Evolutionary conservation across 352 stramenopile genomes (phyloP).

Genomic region (Globisporangium spiculum): DNA sequence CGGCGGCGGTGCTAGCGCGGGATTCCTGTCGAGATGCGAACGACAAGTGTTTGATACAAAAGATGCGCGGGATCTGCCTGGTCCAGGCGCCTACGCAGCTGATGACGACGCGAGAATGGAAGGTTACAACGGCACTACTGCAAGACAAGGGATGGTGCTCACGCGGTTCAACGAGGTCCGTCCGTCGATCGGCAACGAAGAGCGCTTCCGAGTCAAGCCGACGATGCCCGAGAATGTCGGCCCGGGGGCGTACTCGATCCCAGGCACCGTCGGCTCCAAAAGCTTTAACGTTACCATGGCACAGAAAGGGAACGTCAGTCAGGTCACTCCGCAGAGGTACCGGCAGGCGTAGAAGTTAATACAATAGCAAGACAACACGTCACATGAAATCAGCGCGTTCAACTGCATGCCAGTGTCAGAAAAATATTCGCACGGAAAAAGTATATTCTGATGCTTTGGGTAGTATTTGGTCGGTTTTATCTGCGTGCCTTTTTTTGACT

Average conservation of each 20-base stretch:
- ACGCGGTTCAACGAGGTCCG: slow-evolving; percentile 39
- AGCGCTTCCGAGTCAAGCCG: slow-evolving; percentile 49
- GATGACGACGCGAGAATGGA: slow-evolving; percentile 5
- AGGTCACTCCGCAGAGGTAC: not conserved
- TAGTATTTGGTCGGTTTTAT: not conserved
- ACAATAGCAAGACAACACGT: not conserved
- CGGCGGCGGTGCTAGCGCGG: not conserved
- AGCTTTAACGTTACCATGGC: slow-evolving; percentile 73
- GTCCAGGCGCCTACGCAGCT: slow-evolving; percentile 44
- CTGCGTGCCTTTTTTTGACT: not conserved
- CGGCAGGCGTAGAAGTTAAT: not conserved
- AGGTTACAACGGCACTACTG: not conserved
- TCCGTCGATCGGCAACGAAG: slow-evolving; percentile 46
- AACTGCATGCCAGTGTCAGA: too few relatives aligned
- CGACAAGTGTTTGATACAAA: slow-evolving; percentile 42
- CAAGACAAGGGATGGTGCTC: slow-evolving; percentile 5
- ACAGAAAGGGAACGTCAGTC: not conserved
- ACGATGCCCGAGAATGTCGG: slow-evolving; percentile 45
- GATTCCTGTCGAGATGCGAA: slow-evolving; percentile 47
- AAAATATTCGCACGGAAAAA: too few relatives aligned
- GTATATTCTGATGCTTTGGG: not conserved
- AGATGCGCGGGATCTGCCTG: slow-evolving; percentile 38
- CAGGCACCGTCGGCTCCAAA: slow-evolving; percentile 51
- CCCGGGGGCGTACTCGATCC: slow-evolving; percentile 51
- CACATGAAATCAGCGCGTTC: too few relatives aligned